Conservation (phyloP, 345 rosid genomes). For the Triadica sebifera region DNA sequence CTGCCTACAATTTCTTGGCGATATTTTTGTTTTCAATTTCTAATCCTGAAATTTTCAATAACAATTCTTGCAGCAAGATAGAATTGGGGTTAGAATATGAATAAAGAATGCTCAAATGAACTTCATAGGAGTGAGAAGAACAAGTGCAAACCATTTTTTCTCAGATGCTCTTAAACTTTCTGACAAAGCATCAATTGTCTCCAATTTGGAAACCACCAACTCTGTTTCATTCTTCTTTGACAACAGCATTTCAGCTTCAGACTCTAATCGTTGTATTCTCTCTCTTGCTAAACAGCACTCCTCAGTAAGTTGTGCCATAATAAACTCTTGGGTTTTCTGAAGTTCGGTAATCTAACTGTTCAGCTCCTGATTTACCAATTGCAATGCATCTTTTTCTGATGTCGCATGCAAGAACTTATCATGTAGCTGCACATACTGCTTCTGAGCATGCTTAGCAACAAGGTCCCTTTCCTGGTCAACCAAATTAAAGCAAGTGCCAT, state of each 20-base stretch:
- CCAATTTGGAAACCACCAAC: conserved; percentile 48
- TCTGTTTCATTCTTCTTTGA: conserved; percentile 59
- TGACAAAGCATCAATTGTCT: conserved; percentile 43
- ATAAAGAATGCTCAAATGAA: conserved; percentile 18
- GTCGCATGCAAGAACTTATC: conserved; percentile 43
- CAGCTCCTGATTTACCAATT: conserved; percentile 43
- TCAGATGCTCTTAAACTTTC: conserved; percentile 56
- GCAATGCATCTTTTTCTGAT: conserved; percentile 54
- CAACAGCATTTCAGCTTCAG: conserved; percentile 58
- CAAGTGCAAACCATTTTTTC: conserved; percentile 50
- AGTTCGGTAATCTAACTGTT: conserved; percentile 49
- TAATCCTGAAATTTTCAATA: conserved; percentile 50
- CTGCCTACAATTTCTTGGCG: conserved; percentile 49
- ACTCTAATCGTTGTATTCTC: conserved; percentile 55
- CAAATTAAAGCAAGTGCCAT: conserved; percentile 50
- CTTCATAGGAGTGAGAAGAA: conserved; percentile 8
- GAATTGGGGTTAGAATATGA: conserved; percentile 24
- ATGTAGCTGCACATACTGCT: conserved; percentile 50
- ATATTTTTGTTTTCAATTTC: conserved; percentile 59
- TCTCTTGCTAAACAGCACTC: conserved; percentile 51
- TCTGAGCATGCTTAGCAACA: conserved; percentile 44
- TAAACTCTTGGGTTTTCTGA: conserved; percentile 53
- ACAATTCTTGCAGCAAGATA: conserved; percentile 58
- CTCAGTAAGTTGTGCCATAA: conserved; percentile 50
- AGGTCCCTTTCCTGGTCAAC: conserved; percentile 51